phyloP scores from a whole-genome alignment of 257 asterid genomes.

The Jaltomata sinuosa region DNA sequence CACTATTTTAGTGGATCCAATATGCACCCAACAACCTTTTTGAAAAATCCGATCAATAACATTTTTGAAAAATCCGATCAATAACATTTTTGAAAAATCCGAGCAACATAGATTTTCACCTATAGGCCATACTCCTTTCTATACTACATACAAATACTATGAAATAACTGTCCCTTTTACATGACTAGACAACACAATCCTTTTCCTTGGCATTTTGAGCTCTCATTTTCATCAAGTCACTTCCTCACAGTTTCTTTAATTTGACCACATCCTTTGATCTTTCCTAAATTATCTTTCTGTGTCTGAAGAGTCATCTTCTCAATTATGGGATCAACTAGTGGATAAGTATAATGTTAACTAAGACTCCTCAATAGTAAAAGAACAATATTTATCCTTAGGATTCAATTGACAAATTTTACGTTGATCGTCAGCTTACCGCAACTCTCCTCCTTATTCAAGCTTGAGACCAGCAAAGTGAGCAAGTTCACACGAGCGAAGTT shows the following conservation, averaged over 20 bases:
- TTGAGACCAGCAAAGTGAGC: neutral
- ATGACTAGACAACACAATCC: neutral
- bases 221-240: conserved; percentile 1
- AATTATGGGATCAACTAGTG: neutral
- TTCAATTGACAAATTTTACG: neutral
- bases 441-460: neutral
- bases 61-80: too few species aligned
- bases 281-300: neutral
- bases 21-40: too few species aligned
- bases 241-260: neutral
- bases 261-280: neutral
- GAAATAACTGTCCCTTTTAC: neutral
- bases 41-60: too few species aligned
- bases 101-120: too few species aligned
- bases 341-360: neutral
- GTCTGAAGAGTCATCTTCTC: neutral
- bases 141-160: neutral
- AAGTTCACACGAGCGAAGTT: neutral
- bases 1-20: too few species aligned
- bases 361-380: neutral
- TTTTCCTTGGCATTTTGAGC: neutral
- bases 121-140: neutral
- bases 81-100: too few species aligned
- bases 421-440: too few species aligned
- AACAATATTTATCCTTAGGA: neutral